Evolutionary conservation across 148 eudicot genomes (phyloP), one percentile per base, ranked within the genome.

Genomic region (Nyssa sinensis): DNA sequence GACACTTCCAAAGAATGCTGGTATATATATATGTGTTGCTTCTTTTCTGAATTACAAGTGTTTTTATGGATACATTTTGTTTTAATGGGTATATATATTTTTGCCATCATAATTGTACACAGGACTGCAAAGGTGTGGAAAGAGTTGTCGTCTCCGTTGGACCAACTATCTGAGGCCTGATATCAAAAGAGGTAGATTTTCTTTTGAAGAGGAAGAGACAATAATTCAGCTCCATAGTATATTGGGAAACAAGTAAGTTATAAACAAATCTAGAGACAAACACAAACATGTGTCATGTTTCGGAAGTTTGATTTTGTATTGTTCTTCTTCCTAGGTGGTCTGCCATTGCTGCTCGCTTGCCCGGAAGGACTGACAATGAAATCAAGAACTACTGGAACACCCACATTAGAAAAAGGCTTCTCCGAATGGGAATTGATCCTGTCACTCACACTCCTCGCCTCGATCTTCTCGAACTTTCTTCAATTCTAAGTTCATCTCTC

Each of bases 341-440:
- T 31, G 86, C 93, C 10, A 95, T 95, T 74, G 98, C 98, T 64
- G 88, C 91, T 71, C 91, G 91, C 6, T 86, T 95, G 68, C 98
- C 98, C 0, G 97, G 98, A 66, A 88, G 97, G 34, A 95, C 98
- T 0, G 98, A 95, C 37, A 95, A 95, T 9, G 98, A 95, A 55
- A 92, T 95, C 67, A 95, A 95, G 78, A 95, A 95, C 74, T 90
- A 90, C 35, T 95, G 98, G 98, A 95, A 95, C 84, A 95, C 97
- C 14, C 97, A 92, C 75, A 89, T 95, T n/a, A 66, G 98, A 14
- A 95, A 95, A 60, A 78, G 84, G 68, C 88, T 95, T 63, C 86
- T 95, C 1, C 79, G 91, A 7, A 95, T 90, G 96, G 98, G 98
- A 57, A 89, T 95, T 33, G 97, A 95, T 55, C 98, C 97, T 0